A percentile compares a stretch with the other conserved stretches of the same genome.
Evolutionary conservation across 2,329 filamentous ascomycete species (phyloP).

Genomic region (Penicillium sp.): DNA sequence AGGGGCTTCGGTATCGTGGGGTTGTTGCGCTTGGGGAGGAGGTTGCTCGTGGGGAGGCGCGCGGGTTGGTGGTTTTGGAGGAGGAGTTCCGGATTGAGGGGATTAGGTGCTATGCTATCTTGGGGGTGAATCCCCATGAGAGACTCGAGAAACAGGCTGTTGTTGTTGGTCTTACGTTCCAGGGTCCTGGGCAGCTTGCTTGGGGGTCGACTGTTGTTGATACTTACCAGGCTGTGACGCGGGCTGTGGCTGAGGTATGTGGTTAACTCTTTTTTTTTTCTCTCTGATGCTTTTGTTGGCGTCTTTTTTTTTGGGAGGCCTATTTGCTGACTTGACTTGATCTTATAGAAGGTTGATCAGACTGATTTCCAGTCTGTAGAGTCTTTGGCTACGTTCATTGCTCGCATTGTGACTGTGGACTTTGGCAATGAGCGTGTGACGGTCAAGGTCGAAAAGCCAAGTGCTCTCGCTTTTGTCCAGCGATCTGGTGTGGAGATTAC

Average conservation of each 20-base stretch:
- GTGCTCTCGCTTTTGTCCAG: constrained; percentile 50
- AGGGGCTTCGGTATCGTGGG: constrained; percentile 41
- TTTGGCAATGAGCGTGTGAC: constrained; percentile 48
- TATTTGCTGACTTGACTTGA: constrained; percentile 12
- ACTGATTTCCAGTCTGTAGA: constrained; percentile 53
- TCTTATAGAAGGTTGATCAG: constrained; percentile 44
- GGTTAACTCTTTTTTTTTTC: background rate
- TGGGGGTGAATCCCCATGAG: constrained; percentile 55
- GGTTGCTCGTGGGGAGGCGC: constrained; percentile 24
- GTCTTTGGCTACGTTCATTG: constrained; percentile 50
- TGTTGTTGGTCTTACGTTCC: constrained; percentile 41
- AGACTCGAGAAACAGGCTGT: constrained; percentile 51
- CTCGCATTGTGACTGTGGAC: constrained; percentile 46
- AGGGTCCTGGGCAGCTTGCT: constrained; percentile 32
- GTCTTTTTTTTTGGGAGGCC: background rate
- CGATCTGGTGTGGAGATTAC: constrained; percentile 51
- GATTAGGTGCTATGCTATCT: constrained; percentile 47
- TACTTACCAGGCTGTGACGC: constrained; percentile 41
- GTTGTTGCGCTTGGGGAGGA: constrained; percentile 33
- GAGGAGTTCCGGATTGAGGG: constrained; percentile 44
- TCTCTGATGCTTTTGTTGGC: background rate
- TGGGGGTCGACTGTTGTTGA: constrained; percentile 36
- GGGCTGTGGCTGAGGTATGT: constrained; percentile 40
- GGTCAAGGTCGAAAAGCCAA: constrained; percentile 51
- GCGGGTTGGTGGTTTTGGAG: constrained; percentile 31